Evolutionary conservation across 1,284 basidiomycete species (phyloP).

Genomic region (Rhodofomes roseus): DNA sequence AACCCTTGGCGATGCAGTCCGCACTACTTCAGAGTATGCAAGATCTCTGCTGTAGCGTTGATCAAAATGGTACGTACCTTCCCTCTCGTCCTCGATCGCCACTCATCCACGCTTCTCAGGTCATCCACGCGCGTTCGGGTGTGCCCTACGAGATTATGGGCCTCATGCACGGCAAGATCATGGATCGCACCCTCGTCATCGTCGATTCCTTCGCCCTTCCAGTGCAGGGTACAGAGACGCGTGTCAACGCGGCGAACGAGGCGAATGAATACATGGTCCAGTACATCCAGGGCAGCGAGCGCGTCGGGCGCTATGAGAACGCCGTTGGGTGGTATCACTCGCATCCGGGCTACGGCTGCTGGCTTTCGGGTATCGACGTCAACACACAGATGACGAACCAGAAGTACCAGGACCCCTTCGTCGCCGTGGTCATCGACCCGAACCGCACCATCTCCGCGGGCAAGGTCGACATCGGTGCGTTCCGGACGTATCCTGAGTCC

Average conservation of each 20-base stretch:
- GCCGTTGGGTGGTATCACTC: slow-evolving; percentile 99
- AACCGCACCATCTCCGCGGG: slow-evolving; percentile 98
- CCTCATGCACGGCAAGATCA: slow-evolving; percentile 96
- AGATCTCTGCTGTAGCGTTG: slow-evolving; percentile 6
- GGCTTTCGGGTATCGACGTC: slow-evolving; percentile 96
- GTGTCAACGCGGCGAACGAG: slow-evolving; percentile 95
- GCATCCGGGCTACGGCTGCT: slow-evolving; percentile 96
- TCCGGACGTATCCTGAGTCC: slow-evolving; percentile 92
- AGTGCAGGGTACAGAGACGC: slow-evolving; percentile 98
- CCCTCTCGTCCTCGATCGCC: neutral
- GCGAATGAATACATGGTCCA: slow-evolving; percentile 99
- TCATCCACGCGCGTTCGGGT: slow-evolving; percentile 96
- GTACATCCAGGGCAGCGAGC: slow-evolving; percentile 78
- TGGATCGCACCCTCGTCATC: slow-evolving; percentile 83
- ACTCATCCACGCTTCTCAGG: slow-evolving; percentile 95
- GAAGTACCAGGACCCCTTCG: slow-evolving; percentile 92
- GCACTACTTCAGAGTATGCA: slow-evolving; percentile 14
- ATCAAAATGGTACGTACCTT: slow-evolving; percentile 88
- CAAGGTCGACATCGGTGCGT: slow-evolving; percentile 97
- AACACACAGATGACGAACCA: slow-evolving; percentile 96
- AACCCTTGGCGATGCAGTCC: slow-evolving; percentile 9
- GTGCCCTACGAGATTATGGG: slow-evolving; percentile 99
- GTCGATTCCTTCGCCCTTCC: slow-evolving; percentile 97
- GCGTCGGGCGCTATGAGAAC: slow-evolving; percentile 81
- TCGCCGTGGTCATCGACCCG: slow-evolving; percentile 98